Evolutionary conservation across 371 early-diverging fungal genomes (phyloP).

Genomic region (Mortierella sp.): DNA sequence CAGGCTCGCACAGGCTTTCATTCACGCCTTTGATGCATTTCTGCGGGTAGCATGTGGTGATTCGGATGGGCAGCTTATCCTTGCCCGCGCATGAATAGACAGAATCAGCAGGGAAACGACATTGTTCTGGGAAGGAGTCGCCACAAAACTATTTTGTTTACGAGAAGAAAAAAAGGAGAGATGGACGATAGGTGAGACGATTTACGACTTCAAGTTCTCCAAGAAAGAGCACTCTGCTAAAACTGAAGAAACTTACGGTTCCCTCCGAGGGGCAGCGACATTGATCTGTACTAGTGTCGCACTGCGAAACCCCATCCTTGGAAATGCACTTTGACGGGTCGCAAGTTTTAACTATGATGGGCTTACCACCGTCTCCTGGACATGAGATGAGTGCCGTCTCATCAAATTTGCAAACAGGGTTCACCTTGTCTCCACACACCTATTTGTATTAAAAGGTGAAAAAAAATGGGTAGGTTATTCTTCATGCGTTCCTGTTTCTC

Average conservation of each 20-base stretch:
- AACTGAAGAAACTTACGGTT: not conserved
- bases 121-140: slow-evolving; percentile 4
- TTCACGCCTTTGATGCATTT: not conserved
- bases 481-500: not conserved
- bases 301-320: not conserved
- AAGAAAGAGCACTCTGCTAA: not conserved
- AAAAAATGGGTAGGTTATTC: not conserved
- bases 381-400: not conserved
- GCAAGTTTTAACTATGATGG: not conserved
- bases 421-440: not conserved
- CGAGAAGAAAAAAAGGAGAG: too few relatives aligned
- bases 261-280: not conserved
- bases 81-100: not conserved
- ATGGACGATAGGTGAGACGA: too few relatives aligned
- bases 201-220: too few relatives aligned
- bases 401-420: not conserved
- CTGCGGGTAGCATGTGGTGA: not conserved
- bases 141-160: slow-evolving; percentile 11
- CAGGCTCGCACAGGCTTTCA: not conserved
- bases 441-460: not conserved
- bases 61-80: not conserved
- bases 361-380: not conserved
- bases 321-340: not conserved
- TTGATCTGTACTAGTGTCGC: not conserved
- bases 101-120: not conserved